Evolutionary conservation across 768 basidiomycete genomes (phyloP).

Genomic region (Suillus discolor): DNA sequence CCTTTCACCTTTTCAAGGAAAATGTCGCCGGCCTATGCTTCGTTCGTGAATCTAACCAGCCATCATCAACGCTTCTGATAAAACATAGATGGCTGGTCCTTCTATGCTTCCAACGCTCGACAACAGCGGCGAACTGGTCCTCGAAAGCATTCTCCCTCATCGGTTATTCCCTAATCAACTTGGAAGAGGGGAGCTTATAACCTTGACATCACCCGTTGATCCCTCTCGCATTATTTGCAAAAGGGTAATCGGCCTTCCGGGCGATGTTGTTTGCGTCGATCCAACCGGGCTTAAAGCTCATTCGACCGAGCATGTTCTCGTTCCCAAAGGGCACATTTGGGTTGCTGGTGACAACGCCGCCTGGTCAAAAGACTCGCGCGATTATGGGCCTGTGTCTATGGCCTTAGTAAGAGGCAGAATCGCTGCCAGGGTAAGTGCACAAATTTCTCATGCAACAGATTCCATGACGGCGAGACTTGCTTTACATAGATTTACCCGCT

Average conservation of each 20-base stretch:
- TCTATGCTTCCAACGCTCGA: conserved; percentile 84
- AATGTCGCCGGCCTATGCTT: conserved; percentile 58
- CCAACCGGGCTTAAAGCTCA: conserved; percentile 70
- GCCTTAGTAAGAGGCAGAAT: conserved; percentile 73
- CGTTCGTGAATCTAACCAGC: conserved; percentile 37
- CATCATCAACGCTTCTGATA: background rate
- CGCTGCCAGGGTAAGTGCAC: conserved; percentile 56
- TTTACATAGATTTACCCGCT: conserved; percentile 33
- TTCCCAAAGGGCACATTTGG: conserved; percentile 92
- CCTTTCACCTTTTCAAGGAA: conserved; percentile 63
- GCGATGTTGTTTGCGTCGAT: conserved; percentile 88
- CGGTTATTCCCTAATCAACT: conserved; percentile 53
- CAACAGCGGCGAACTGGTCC: conserved; percentile 55
- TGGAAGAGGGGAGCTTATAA: conserved; percentile 76
- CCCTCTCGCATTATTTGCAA: conserved; percentile 79
- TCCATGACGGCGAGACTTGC: conserved; percentile 9
- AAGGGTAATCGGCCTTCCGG: conserved; percentile 86
- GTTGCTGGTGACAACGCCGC: conserved; percentile 86
- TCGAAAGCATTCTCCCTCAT: conserved; percentile 63
- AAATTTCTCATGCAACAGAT: background rate
- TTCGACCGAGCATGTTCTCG: conserved; percentile 68
- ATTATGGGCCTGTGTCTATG: conserved; percentile 91
- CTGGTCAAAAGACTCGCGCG: conserved; percentile 83
- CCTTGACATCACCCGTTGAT: conserved; percentile 68
- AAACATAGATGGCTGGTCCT: conserved; percentile 62